These are phyloP conservation scores for Tilletia horrida DNA, from an alignment of 1,284 basidiomycete species.

Conservation along the genomic window DNA sequence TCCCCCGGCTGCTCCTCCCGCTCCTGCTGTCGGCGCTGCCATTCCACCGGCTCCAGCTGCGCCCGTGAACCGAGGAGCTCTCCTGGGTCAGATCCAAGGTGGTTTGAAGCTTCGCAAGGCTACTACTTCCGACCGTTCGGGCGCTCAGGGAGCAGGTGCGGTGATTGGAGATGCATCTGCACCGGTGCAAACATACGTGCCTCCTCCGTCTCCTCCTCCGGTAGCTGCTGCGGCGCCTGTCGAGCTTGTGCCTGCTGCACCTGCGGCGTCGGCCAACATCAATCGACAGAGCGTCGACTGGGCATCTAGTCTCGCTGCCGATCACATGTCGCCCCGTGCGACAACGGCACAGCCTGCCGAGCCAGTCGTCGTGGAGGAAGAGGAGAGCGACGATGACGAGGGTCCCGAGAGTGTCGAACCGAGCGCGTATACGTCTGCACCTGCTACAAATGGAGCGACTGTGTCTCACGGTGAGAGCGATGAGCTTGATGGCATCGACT, in stretches of 20 bases:
- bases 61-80: conserved; percentile 65
- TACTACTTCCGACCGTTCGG: conserved; percentile 79
- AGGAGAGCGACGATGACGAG: conserved; percentile 52
- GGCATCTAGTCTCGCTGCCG: conserved; percentile 82
- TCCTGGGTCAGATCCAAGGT: conserved; percentile 77
- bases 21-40: conserved; percentile 42
- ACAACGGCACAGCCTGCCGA: conserved; percentile 61
- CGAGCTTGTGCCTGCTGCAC: conserved; percentile 44
- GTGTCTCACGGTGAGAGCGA: conserved; percentile 22
- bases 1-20: conserved; percentile 32
- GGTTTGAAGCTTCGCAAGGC: conserved; percentile 74
- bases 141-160: conserved; percentile 66
- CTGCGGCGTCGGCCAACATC: conserved; percentile 48
- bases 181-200: conserved; percentile 60
- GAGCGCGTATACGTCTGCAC: background rate
- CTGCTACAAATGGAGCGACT: conserved; percentile 19
- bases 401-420: conserved; percentile 26
- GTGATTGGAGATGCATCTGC: conserved; percentile 72
- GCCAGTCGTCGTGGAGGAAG: conserved; percentile 62
- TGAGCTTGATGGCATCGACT: conserved; percentile 72
- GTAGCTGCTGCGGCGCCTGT: conserved; percentile 33
- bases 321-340: conserved; percentile 56
- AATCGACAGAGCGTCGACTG: conserved; percentile 85
- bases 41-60: conserved; percentile 29
- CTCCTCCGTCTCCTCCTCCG: conserved; percentile 39